Conservation (phyloP, 805 yeast species). For the Kodamaea sagamina region DNA sequence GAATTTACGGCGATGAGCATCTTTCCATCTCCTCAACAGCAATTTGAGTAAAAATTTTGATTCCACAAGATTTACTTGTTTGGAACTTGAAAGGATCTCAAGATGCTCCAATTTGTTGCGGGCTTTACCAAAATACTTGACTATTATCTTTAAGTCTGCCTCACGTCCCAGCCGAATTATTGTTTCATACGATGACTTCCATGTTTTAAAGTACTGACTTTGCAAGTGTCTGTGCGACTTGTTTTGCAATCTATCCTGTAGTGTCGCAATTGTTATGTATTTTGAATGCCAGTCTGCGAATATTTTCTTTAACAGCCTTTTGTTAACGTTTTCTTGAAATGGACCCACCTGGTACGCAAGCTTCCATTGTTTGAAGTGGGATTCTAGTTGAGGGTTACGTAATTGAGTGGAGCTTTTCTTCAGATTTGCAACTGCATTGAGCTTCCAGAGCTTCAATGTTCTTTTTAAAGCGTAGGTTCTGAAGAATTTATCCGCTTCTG, state of each 20-base stretch:
- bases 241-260: background rate
- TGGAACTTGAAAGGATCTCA: background rate
- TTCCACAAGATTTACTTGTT: constrained; percentile 6
- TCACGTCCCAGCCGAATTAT: background rate
- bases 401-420: background rate
- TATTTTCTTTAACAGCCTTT: background rate
- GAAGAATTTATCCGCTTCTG: constrained; percentile 4
- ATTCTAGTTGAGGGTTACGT: background rate
- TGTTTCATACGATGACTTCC: background rate
- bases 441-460: background rate
- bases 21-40: constrained; percentile 26
- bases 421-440: background rate
- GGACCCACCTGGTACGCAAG: background rate
- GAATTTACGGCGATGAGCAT: constrained; percentile 20
- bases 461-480: background rate
- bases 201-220: background rate
- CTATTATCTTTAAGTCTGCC: background rate
- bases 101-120: background rate
- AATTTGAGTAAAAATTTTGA: constrained; percentile 8
- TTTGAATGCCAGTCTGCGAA: background rate
- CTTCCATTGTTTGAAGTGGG: background rate
- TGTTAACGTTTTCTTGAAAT: background rate
- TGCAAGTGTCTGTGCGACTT: background rate
- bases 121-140: background rate
- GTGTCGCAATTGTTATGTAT: background rate